Conservation (phyloP, 2,329 filamentous ascomycete species). For the Gyromitra esculenta region DNA sequence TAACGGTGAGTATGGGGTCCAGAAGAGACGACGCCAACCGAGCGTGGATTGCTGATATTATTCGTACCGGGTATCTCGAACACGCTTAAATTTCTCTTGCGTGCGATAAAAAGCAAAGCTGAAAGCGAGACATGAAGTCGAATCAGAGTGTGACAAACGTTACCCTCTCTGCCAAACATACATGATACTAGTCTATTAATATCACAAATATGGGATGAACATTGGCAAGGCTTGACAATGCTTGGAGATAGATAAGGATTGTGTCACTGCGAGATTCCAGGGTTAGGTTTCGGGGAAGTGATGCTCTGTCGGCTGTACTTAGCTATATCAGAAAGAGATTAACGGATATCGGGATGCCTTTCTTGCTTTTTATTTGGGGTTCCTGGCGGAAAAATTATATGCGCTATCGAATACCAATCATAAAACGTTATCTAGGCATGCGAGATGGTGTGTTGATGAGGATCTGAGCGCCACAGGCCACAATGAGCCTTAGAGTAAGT, state of each 20-base stretch:
- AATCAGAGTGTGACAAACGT: constrained; percentile 26
- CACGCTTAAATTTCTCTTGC: constrained; percentile 15
- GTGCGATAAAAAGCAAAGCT: constrained; percentile 18
- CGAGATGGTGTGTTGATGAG: constrained; percentile 1
- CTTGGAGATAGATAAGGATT: constrained; percentile 22
- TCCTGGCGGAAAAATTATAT: constrained; percentile 3
- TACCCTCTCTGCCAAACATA: constrained; percentile 35
- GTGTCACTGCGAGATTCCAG: constrained; percentile 11
- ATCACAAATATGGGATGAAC: background rate
- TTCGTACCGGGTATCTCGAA: constrained; percentile 4
- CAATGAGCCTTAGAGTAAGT: background rate
- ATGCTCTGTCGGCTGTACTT: constrained; percentile 20
- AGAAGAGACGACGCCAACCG: background rate
- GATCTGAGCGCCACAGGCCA: constrained; percentile 3
- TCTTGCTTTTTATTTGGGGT: constrained; percentile 18
- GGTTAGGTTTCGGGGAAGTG: constrained; percentile 32
- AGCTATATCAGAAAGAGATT: constrained; percentile 27
- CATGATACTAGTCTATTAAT: constrained; percentile 17
- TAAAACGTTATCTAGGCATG: constrained; percentile 20
- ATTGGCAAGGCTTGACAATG: background rate
- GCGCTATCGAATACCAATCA: background rate
- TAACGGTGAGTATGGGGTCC: background rate
- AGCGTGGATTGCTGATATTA: background rate
- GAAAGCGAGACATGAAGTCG: constrained; percentile 19
- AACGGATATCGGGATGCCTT: constrained; percentile 32